Base-by-base conservation (phyloP, 1,284 basidiomycete genomes). In the Sanghuangporus baumii region DNA sequence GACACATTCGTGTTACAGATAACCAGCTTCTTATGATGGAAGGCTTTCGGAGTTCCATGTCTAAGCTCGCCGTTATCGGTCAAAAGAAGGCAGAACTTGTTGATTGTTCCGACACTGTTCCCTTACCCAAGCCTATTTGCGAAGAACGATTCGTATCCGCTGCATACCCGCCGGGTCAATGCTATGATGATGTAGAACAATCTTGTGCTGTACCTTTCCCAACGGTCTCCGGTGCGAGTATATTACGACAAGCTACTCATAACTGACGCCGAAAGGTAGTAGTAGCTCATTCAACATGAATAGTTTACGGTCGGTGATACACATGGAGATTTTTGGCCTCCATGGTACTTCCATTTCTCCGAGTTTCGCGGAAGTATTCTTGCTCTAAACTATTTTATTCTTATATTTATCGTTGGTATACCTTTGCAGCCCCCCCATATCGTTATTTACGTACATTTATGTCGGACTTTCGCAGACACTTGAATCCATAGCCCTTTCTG, bases 1-100 rank as follows among this genome's bases (percentile, higher is more conserved):
- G 43, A 23, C 7, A 48, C 23, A 12, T 12, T 48, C 6, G 48
- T 23, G 14, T 6, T 60, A 14, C 31, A 63, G 62, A 62, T 43
- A 57, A 62, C 43, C 64, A 65, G 47, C 8, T 26, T 16, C 43
- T 46, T 34, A 62, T 65, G 61, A 62, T 62, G 64, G 34, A 43
- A 20, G 31, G 56, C 40, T 65, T 65, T 57, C 56, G 57, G 26
- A 18, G 6, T 26, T 52, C 51, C 7, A 71, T 74, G 70, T 63
- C 67, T 52, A 74, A 74, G 70, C 69, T 76, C 56, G 61, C 72
- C 9, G 59, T 73, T 51, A 67, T 72, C 64, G 74, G 74, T 18
- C 71, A 73, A 59, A 61, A 72, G 66, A 55, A 23, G 18, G 26
- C 37, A 16, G 31, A 59, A 11, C 60, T 67, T 6, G 48, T 66